Conservation (phyloP, 2,329 filamentous ascomycete genomes). For the Talaromyces sp. region DNA sequence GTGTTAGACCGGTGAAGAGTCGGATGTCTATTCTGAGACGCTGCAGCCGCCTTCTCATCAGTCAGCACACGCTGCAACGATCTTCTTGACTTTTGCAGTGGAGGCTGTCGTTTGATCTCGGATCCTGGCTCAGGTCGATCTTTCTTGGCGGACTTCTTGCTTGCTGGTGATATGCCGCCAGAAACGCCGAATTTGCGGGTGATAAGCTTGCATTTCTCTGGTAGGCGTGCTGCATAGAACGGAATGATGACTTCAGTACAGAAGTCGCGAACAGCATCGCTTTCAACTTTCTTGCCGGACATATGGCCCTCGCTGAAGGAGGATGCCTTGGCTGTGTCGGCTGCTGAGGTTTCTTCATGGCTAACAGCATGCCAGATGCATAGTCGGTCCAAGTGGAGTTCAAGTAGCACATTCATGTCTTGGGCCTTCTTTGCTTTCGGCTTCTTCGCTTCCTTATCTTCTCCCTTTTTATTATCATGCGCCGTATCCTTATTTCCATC, state of each 20-base stretch:
- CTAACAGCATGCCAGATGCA: conserved; percentile 56
- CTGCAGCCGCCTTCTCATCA: conserved; percentile 41
- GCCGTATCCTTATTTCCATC: conserved; percentile 20
- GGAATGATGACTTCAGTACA: conserved; percentile 55
- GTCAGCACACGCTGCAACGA: conserved; percentile 51
- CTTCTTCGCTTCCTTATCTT: conserved; percentile 23
- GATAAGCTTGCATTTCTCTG: conserved; percentile 50
- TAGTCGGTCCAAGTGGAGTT: conserved; percentile 51
- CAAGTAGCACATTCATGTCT: conserved; percentile 48
- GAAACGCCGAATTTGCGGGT: conserved; percentile 53
- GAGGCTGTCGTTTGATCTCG: conserved; percentile 32
- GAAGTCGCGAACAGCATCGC: conserved; percentile 52
- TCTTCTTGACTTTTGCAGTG: conserved; percentile 35
- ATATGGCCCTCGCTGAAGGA: conserved; percentile 31
- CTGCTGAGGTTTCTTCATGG: conserved; percentile 38
- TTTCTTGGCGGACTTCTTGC: conserved; percentile 33
- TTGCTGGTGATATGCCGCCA: conserved; percentile 38
- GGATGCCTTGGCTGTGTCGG: conserved; percentile 30
- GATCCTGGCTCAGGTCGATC: conserved; percentile 35
- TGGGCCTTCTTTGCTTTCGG: conserved; percentile 43
- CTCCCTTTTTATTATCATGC: conserved; percentile 12
- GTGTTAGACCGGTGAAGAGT: conserved; percentile 47
- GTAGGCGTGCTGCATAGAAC: conserved; percentile 52
- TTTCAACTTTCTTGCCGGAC: conserved; percentile 40
- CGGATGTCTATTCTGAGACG: conserved; percentile 39